Base-by-base conservation (phyloP, 2,329 filamentous ascomycete genomes). In the Fusarium tanahbumbuense region DNA sequence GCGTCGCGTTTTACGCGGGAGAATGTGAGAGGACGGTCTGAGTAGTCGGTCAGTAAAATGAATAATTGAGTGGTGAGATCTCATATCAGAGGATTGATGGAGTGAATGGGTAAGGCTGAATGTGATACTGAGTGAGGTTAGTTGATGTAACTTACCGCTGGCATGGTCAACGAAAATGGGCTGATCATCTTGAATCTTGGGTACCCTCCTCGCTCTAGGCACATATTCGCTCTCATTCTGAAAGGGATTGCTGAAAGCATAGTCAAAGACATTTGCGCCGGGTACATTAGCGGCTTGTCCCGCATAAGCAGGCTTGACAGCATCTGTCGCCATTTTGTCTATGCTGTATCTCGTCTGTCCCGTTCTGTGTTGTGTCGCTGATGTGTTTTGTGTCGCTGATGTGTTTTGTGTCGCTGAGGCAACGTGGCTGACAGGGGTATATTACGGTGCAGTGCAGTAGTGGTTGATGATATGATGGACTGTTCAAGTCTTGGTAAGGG, bases 91-190 rank as follows among this genome's bases (percentile, higher is more conserved):
- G 11, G 6, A 44, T 23, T 44, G 41, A 44, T n/a, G 12, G 25
- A 30, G 37, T 18, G n/a, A 42, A 27, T 48, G 40, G 40, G 18
- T 37, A 18, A 11, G 18, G 34, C 34, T 37, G 34, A 18, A 18
- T 30, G 56, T 46, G 13, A 20, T 22, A 30, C 40, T 28, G 20
- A 13, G 20, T 41, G 23, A 18, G 8, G 11, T 37, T 37, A 15
- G 27, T 27, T 15, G 34, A 5, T 42, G 30, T 8, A 23, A 60
- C 79, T 67, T 70, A 82, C 81, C 78, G 28, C 76, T 77, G 55
- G 78, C 78, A 58, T 82, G 76, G 65, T 83, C 81, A 23, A 83
- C 75, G 60, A 82, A 82, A 56, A 83, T 78, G 22, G 78, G 77
- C 42, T 76, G 68, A 27, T 75, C 72, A 1, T 76, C 74, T 23